These are phyloP conservation scores for Cudoniella acicularis DNA, from an alignment of 495 filamentous ascomycete genomes.

Conservation along the genomic window DNA sequence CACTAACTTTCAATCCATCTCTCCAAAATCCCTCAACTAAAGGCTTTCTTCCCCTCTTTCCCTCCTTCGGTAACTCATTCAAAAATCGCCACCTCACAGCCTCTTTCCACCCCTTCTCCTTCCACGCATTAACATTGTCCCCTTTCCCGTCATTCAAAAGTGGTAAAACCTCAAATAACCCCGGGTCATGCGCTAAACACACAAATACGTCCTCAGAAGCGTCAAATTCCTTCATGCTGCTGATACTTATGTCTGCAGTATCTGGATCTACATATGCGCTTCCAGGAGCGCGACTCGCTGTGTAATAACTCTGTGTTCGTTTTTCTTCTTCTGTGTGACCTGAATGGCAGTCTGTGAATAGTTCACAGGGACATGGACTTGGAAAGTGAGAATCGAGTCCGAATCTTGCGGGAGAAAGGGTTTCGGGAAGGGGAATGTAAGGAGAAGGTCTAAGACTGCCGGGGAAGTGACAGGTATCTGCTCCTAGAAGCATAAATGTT, in stretches of 20 bases:
- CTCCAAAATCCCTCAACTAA: background rate
- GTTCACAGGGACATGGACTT: constrained; percentile 7
- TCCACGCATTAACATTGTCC: constrained; percentile 10
- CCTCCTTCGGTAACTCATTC: constrained; percentile 27
- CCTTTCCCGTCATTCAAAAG: background rate
- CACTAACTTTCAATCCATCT: background rate
- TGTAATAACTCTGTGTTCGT: constrained; percentile 30
- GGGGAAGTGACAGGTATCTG: constrained; percentile 23
- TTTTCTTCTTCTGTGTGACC: constrained; percentile 19
- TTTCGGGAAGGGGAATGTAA: background rate
- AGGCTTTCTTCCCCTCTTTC: background rate
- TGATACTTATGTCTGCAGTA: constrained; percentile 30
- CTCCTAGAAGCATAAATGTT: constrained; percentile 27
- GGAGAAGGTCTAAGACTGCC: background rate
- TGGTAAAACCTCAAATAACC: constrained; percentile 29
- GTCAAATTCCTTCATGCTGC: constrained; percentile 39
- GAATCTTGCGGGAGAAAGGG: background rate
- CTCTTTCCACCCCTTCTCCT: constrained; percentile 2
- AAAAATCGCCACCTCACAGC: background rate
- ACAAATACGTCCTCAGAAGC: constrained; percentile 42
- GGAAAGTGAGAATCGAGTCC: background rate
- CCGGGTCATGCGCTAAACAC: constrained; percentile 43
- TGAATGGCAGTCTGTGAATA: constrained; percentile 19
- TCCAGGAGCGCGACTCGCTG: constrained; percentile 21
- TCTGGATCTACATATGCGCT: constrained; percentile 22